Conservation (phyloP, 164 flowering plant species). For the Platanus orientalis region DNA sequence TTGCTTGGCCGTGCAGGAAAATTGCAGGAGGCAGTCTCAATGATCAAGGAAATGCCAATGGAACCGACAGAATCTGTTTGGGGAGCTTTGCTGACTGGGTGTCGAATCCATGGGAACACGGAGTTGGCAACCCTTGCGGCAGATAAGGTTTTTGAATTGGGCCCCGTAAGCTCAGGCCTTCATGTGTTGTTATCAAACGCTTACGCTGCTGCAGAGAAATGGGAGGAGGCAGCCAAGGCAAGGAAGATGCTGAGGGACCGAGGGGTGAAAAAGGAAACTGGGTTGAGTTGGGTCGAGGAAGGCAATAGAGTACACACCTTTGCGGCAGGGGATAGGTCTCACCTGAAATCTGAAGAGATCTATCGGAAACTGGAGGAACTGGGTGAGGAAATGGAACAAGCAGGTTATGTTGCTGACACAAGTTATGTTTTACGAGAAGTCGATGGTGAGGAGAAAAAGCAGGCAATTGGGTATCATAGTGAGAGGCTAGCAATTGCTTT, state of each 20-base stretch:
- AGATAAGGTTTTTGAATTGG: slow-evolving; percentile 62
- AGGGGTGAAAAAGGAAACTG: slow-evolving; percentile 87
- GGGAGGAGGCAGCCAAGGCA: slow-evolving; percentile 75
- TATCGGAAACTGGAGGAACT: slow-evolving; percentile 68
- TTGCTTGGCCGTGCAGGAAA: slow-evolving; percentile 83
- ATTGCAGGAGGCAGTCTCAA: slow-evolving; percentile 53
- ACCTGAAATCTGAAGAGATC: slow-evolving; percentile 45
- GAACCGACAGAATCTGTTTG: slow-evolving; percentile 78
- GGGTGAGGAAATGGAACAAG: slow-evolving; percentile 61
- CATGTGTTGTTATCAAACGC: slow-evolving; percentile 75
- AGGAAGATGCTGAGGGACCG: slow-evolving; percentile 73
- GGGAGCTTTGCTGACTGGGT: slow-evolving; percentile 89
- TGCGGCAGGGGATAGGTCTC: slow-evolving; percentile 67
- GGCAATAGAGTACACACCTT: slow-evolving; percentile 79
- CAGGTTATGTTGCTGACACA: slow-evolving; percentile 79
- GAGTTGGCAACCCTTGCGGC: slow-evolving; percentile 83
- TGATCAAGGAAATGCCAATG: slow-evolving; percentile 68
- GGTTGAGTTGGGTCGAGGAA: slow-evolving; percentile 97
- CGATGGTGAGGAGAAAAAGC: slow-evolving; percentile 61
- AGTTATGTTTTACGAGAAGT: slow-evolving; percentile 62
- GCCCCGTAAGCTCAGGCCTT: slow-evolving; percentile 62
- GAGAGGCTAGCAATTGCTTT: slow-evolving; percentile 90
- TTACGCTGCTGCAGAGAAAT: slow-evolving; percentile 85
- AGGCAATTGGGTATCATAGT: slow-evolving; percentile 70
- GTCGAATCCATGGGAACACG: slow-evolving; percentile 64